Base-by-base conservation (phyloP, 2,329 filamentous ascomycete species). In the Cryphonectria japonica region DNA sequence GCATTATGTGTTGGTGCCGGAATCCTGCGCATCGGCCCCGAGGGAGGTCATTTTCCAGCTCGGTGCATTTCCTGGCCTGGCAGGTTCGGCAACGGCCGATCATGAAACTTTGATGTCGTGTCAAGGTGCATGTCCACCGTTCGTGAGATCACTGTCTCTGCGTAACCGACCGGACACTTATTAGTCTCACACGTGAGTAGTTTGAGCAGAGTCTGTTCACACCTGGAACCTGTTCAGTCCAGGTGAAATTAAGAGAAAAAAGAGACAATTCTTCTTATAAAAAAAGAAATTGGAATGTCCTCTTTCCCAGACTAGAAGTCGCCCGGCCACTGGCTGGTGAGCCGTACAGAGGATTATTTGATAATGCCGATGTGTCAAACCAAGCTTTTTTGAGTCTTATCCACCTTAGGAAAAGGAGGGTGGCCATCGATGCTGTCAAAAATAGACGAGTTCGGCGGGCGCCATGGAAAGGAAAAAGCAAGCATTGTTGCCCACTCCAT, bases 1-100 rank as follows among this genome's bases (percentile, higher is more conserved):
- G 16, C 67, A 68, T 66, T 67, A 60, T 64, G 67, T 60, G 59
- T 64, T 52, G 68, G 72, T 63, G 26, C 68, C 57, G 64, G 54
- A 46, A 43, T n/a, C 39, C 22, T 72, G 73, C 70, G 69, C 76
- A 75, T 78, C 76, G 77, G 78, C 75, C 76, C 77, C 71, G 68
- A 70, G 14, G 63, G 41, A 37, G n/a, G 57, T 65, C 34, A 67
- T 67, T 34, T 66, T 37, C 71, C 71, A 68, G 39, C 57, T 73
- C 71, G 71, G 71, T 67, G 69, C 50, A 69, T 71, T 69, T 78
- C 77, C 74, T 75, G 73, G 71, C 71, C 73, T 76, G 71, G 75
- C 72, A 73, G 75, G 72, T 74, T 76, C 75, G 76, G 77, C 74
- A 75, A 76, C 74, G 73, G 76, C 77, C 76, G 76, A 75, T 76